Conservation (phyloP, 345 rosid species). For the Lagerstroemia speciosa region DNA sequence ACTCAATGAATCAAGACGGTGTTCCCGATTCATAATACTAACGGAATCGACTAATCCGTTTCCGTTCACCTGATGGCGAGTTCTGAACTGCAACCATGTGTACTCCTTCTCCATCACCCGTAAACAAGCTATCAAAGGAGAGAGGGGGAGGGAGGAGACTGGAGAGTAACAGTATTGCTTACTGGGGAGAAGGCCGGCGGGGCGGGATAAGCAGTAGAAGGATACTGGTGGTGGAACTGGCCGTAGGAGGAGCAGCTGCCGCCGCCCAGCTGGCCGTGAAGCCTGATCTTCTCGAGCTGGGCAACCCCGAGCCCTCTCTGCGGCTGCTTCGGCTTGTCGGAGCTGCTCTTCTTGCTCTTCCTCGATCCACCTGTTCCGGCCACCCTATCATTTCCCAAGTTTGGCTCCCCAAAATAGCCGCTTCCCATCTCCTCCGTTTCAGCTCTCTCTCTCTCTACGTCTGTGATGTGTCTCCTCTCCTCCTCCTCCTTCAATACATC, state of each 20-base stretch:
- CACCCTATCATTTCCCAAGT: conserved; percentile 45
- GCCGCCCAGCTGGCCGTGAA: conserved; percentile 24
- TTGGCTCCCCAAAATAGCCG: conserved; percentile 73
- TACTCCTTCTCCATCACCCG: neutral
- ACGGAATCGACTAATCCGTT: neutral
- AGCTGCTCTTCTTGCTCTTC: conserved; percentile 67
- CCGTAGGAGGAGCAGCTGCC: conserved; percentile 15
- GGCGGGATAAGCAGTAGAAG: conserved; percentile 30
- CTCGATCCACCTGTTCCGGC: conserved; percentile 63
- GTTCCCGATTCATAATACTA: neutral
- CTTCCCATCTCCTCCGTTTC: conserved; percentile 48
- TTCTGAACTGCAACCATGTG: neutral
- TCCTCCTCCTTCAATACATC: neutral
- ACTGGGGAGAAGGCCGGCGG: conserved; percentile 59
- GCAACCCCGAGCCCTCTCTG: conserved; percentile 99
- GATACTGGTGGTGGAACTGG: conserved; percentile 7
- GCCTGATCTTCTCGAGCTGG: conserved; percentile 51
- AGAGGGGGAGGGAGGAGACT: neutral
- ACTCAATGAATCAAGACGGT: too few relatives aligned
- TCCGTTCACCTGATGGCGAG: neutral
- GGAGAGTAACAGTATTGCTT: neutral
- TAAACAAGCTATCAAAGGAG: neutral
- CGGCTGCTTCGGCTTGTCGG: conserved; percentile 52
- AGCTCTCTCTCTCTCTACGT: conserved; percentile 27
- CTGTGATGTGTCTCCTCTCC: neutral